Evolutionary conservation across 768 basidiomycete species (phyloP).

Genomic region (Mycena chlorophos): DNA sequence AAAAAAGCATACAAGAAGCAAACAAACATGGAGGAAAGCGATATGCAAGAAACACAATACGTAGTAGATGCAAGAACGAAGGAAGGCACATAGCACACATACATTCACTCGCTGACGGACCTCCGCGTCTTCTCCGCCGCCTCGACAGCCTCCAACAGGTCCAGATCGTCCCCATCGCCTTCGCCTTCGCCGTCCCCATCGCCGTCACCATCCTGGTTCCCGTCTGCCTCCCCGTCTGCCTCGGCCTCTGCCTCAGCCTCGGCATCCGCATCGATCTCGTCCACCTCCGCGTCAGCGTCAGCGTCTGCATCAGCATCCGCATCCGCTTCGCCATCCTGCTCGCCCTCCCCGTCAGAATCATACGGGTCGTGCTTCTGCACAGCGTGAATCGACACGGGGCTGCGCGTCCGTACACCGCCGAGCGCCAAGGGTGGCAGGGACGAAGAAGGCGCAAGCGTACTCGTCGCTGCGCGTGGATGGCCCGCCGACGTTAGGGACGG

Average conservation of each 20-base stretch:
- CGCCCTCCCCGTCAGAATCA: neutral
- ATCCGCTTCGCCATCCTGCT: conserved; percentile 9
- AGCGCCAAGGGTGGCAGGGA: conserved; percentile 12
- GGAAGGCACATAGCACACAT: too few relatives aligned
- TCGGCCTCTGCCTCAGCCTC: too few relatives aligned
- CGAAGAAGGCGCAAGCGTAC: conserved; percentile 1
- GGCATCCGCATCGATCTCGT: conserved; percentile 11
- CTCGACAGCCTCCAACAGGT: conserved; percentile 37
- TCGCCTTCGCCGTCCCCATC: conserved; percentile 2
- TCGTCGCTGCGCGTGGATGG: neutral
- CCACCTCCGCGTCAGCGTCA: conserved; percentile 32
- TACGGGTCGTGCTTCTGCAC: neutral
- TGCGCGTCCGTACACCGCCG: conserved; percentile 3
- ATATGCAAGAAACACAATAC: too few relatives aligned
- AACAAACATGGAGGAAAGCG: too few relatives aligned
- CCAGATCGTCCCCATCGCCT: conserved; percentile 14
- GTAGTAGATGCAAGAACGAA: too few relatives aligned
- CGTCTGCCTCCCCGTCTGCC: conserved; percentile 30
- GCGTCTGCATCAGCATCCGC: conserved; percentile 25
- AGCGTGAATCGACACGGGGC: neutral
- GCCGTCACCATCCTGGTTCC: neutral
- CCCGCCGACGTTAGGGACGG: neutral
- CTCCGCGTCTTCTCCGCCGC: conserved; percentile 31
- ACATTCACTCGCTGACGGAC: too few relatives aligned
- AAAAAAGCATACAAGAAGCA: too few relatives aligned